Conservation (phyloP, 2,329 filamentous ascomycete genomes). For the Dactylellina drechsleri region DNA sequence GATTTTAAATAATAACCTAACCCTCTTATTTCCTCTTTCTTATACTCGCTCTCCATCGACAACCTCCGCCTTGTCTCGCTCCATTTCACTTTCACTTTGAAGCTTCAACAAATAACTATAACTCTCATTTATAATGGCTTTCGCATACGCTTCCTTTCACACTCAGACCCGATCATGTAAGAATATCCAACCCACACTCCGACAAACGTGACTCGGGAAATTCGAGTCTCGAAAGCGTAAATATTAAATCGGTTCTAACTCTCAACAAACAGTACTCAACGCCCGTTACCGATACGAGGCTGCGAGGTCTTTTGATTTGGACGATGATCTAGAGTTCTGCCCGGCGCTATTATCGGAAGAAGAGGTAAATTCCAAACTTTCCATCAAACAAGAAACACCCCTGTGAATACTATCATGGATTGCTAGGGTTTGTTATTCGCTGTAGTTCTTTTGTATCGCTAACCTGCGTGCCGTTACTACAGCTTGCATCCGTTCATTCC, state of each 20-base stretch:
- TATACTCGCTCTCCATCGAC: constrained; percentile 5
- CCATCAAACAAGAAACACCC: neutral
- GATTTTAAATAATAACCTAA: constrained; percentile 17
- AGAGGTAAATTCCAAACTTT: constrained; percentile 71
- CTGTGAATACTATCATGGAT: constrained; percentile 17
- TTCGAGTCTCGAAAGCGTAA: neutral
- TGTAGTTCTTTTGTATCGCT: constrained; percentile 6
- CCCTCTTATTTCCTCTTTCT: neutral
- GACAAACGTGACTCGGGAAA: no score
- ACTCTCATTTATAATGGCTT: constrained; percentile 56
- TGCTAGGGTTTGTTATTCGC: no score
- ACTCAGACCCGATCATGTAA: constrained; percentile 54
- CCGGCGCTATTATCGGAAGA: constrained; percentile 90
- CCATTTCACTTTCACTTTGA: constrained; percentile 1
- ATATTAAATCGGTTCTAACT: constrained; percentile 68
- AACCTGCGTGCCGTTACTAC: constrained; percentile 23
- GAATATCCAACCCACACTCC: constrained; percentile 24
- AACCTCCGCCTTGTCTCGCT: constrained; percentile 7
- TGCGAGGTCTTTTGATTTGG: constrained; percentile 90
- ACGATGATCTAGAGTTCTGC: constrained; percentile 96
- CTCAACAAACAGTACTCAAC: constrained; percentile 77
- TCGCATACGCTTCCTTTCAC: constrained; percentile 57
- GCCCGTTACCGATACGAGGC: constrained; percentile 92
- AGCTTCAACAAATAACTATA: neutral
- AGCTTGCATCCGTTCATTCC: constrained; percentile 55